Base-by-base conservation (phyloP, 1,284 basidiomycete species). In the Porogramme epimiltina region DNA sequence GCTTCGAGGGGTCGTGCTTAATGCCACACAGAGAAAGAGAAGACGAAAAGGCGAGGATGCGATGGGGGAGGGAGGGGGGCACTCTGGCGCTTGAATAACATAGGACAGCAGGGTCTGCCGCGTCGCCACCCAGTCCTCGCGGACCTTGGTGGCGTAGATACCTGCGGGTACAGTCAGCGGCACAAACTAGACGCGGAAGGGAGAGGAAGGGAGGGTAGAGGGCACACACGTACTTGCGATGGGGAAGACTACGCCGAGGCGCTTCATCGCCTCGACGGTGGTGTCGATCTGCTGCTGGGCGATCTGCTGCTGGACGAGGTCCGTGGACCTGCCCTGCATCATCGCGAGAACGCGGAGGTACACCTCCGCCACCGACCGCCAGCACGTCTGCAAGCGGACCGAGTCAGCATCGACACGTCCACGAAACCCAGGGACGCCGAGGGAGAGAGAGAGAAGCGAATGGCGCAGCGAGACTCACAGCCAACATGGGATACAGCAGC, bases 1-100 rank as follows among this genome's bases (percentile, higher is more conserved):
- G 89, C 66, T 89, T 86, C 64, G 78, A 82, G 2, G 90, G 90
- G 66, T 96, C 93, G 71, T 97, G 94, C 70, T 96, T 94, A 55
- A 95, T 97, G 78, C n/a, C n/a, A n/a, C n/a, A n/a, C n/a, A n/a
- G n/a, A n/a, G n/a, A n/a, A n/a, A n/a, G n/a, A n/a, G n/a, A n/a
- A n/a, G n/a, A n/a, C n/a, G n/a, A n/a, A n/a, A n/a, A n/a, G n/a
- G n/a, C n/a, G n/a, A n/a, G n/a, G n/a, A n/a, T n/a, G n/a, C n/a
- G n/a, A n/a, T n/a, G n/a, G n/a, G n/a, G n/a, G n/a, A n/a, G n/a
- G n/a, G n/a, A n/a, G n/a, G n/a, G n/a, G n/a, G n/a, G n/a, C n/a
- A n/a, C n/a, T n/a, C n/a, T n/a, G n/a, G n/a, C n/a, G n/a, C n/a
- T 41, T 37, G n/a, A 37, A 53, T 42, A 16, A 49, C 19, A 15